Evolutionary conservation across 305 asterid genomes (phyloP).

Genomic region (Plantago coronopus): DNA sequence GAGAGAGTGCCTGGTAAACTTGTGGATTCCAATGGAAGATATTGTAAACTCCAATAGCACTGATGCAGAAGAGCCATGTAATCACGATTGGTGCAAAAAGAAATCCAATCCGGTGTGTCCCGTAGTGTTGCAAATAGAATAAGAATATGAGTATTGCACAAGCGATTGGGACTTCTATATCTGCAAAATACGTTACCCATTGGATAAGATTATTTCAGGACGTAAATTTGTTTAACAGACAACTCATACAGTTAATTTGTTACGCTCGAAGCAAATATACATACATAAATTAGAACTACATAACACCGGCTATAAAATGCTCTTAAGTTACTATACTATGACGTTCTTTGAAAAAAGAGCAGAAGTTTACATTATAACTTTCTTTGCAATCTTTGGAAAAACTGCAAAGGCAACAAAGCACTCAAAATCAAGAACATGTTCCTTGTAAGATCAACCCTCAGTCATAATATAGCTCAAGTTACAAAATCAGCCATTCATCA

Average conservation of each 20-base stretch:
- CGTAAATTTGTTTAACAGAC: neutral
- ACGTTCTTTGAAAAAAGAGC: no score
- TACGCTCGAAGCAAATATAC: neutral
- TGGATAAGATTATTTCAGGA: neutral
- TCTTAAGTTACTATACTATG: no score
- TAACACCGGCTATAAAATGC: no score
- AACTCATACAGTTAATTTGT: neutral
- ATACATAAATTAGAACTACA: no score
- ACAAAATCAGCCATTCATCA: neutral
- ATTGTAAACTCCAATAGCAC: slow-evolving; percentile 81
- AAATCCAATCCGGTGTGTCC: slow-evolving; percentile 81
- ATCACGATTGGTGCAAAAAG: slow-evolving; percentile 82
- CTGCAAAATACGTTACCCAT: slow-evolving; percentile 36
- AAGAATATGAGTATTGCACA: slow-evolving; percentile 68
- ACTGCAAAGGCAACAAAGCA: no score
- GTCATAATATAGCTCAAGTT: neutral
- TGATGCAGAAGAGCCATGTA: slow-evolving; percentile 88
- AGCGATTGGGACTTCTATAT: slow-evolving; percentile 82
- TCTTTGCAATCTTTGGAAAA: no score
- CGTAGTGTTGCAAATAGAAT: slow-evolving; percentile 79
- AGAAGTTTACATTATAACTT: no score
- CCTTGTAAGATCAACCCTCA: no score
- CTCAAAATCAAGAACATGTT: no score
- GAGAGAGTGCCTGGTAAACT: slow-evolving; percentile 82
- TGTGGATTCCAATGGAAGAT: slow-evolving; percentile 76